A percentile compares a stretch with the other conserved stretches of the same genome.
Evolutionary conservation across 1,139 yeast genomes (phyloP).

Genomic region (Eremothecium cymbalariae): DNA sequence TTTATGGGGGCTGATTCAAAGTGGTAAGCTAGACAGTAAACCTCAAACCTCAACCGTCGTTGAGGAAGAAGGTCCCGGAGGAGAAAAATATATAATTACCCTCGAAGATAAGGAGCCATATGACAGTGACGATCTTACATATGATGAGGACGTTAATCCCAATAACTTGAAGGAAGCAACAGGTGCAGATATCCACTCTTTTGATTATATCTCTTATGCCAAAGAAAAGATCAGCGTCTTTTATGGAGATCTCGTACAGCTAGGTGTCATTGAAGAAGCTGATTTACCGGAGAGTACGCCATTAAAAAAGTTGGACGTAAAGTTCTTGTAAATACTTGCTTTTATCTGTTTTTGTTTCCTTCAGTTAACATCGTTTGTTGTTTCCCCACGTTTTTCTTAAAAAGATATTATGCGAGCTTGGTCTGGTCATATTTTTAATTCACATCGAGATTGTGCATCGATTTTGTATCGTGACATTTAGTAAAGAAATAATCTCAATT

Average conservation of each 20-base stretch:
- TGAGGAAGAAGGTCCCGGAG: conserved; percentile 37
- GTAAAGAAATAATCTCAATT: too few species aligned
- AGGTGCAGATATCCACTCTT: conserved; percentile 58
- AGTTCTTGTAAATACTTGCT: conserved; percentile 6
- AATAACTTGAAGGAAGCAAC: too few species aligned
- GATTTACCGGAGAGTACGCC: conserved; percentile 16
- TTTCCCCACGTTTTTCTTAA: too few species aligned
- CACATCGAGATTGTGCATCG: too few species aligned
- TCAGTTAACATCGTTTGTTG: too few species aligned
- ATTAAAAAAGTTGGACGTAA: conserved; percentile 8
- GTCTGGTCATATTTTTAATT: too few species aligned
- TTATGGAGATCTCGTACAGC: conserved; percentile 64
- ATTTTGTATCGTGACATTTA: too few species aligned
- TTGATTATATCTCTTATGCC: conserved; percentile 71
- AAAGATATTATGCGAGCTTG: too few species aligned
- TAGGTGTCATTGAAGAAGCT: conserved; percentile 44
- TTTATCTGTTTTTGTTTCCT: neutral
- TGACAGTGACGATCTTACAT: neutral
- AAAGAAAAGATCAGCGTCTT: conserved; percentile 65
- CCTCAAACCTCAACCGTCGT: conserved; percentile 18
- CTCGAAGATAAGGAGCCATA: conserved; percentile 15
- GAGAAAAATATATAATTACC: conserved; percentile 37
- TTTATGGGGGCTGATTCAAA: conserved; percentile 84
- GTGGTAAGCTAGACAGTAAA: conserved; percentile 36
- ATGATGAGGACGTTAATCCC: neutral